Conservation (phyloP, 106 monocot genomes). For the Alisma plantagoaquatica region DNA sequence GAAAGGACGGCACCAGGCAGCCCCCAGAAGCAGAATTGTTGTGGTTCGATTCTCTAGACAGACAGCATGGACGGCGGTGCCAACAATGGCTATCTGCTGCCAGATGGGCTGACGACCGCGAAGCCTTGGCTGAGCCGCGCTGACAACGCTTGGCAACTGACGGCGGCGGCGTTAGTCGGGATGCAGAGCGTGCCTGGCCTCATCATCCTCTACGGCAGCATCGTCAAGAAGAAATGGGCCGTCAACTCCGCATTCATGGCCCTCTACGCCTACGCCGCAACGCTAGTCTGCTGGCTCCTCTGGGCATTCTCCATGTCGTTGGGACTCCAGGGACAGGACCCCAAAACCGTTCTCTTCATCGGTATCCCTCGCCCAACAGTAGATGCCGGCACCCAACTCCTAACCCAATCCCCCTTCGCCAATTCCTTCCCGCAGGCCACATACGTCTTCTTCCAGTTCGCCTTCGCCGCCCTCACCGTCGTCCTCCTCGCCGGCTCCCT, state of each 20-base stretch:
- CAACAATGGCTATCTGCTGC: no score
- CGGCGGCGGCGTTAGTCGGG: not conserved
- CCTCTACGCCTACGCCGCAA: constrained; percentile 37
- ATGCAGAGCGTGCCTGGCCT: constrained; percentile 3
- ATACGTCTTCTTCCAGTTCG: constrained; percentile 1
- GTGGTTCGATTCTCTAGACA: no score
- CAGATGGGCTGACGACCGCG: no score
- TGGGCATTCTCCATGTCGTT: constrained; percentile 33
- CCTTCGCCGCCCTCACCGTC: constrained; percentile 1
- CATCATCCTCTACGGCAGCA: no score
- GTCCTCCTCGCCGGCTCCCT: not conserved
- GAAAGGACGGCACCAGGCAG: no score
- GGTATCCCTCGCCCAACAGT: constrained; percentile 15
- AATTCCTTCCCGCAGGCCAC: not conserved
- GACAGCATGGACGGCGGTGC: no score
- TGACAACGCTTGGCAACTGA: constrained; percentile 1
- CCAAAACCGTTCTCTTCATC: no score
- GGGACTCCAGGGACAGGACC: constrained; percentile 13
- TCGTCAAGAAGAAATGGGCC: no score
- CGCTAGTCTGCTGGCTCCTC: constrained; percentile 17
- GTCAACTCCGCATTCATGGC: constrained; percentile 45
- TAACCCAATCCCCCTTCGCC: not conserved
- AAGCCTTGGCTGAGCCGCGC: not conserved
- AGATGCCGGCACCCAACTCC: constrained; percentile 4
- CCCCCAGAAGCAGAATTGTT: no score